Percentiles rank a stretch among this genome's conserved stretches.
phyloP scores from a whole-genome alignment of 768 basidiomycete species.

The Leccinum longicurvipes region DNA sequence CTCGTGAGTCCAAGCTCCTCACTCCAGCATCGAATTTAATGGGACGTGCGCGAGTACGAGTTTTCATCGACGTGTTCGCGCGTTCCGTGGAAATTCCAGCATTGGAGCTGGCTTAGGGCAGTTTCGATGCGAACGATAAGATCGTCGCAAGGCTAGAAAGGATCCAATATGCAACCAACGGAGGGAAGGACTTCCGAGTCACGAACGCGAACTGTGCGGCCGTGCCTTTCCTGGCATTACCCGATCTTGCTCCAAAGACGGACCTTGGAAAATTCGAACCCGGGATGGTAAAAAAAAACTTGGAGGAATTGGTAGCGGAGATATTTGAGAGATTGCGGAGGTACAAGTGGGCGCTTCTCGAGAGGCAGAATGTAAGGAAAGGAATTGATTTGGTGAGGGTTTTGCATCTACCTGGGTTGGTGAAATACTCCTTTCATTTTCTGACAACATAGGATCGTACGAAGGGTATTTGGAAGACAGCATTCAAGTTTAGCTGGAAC shows the following conservation, averaged over 20 bases:
- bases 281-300: slow-evolving; percentile 43
- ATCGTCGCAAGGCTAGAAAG: neutral
- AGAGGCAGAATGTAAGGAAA: slow-evolving; percentile 30
- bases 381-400: neutral
- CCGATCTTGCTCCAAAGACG: slow-evolving; percentile 40
- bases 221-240: slow-evolving; percentile 51
- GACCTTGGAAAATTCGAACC: slow-evolving; percentile 47
- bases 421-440: neutral
- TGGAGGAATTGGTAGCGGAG: slow-evolving; percentile 36
- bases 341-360: slow-evolving; percentile 47
- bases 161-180: slow-evolving; percentile 29
- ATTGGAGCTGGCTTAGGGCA: slow-evolving; percentile 30
- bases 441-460: neutral
- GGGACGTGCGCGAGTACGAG: slow-evolving; percentile 51
- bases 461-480: neutral
- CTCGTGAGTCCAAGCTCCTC: neutral
- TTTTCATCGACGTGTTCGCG: slow-evolving; percentile 55
- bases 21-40: slow-evolving; percentile 40
- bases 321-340: slow-evolving; percentile 47
- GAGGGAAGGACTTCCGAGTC: slow-evolving; percentile 43
- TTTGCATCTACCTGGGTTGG: neutral
- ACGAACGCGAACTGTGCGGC: slow-evolving; percentile 60
- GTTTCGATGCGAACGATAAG: neutral
- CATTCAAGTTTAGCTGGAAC: neutral
- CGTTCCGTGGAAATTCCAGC: slow-evolving; percentile 40